A percentile compares a stretch with the other conserved stretches of the same genome.
Evolutionary conservation across 495 filamentous ascomycete genomes (phyloP).

Genomic region (Talaromyces trachyspermus): DNA sequence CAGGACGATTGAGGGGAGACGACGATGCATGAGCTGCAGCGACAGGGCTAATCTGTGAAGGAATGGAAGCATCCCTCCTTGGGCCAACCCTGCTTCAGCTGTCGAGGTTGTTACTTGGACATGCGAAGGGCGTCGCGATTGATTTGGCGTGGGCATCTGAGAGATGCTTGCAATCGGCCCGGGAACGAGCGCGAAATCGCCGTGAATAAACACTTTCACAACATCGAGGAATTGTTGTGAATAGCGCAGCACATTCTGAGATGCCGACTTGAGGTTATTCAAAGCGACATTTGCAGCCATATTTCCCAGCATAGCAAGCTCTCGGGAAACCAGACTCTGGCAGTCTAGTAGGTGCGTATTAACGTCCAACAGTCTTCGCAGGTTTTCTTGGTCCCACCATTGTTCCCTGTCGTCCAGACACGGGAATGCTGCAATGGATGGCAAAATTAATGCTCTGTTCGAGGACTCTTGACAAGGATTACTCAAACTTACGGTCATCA

Average conservation of each 20-base stretch:
- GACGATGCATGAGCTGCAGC: neutral
- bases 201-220: neutral
- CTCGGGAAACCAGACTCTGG: neutral
- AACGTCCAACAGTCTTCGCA: conserved; percentile 2
- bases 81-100: neutral
- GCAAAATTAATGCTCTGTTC: too few species aligned
- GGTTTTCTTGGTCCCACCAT: conserved; percentile 5
- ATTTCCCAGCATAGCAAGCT: conserved; percentile 4
- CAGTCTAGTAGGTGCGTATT: conserved; percentile 5
- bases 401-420: conserved; percentile 3
- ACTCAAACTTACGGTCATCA: neutral
- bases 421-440: neutral
- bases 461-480: neutral
- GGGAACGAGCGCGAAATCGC: neutral
- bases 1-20: neutral
- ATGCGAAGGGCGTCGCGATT: conserved; percentile 4
- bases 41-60: neutral
- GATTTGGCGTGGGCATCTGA: neutral
- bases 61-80: neutral
- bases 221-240: conserved; percentile 5
- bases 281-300: conserved; percentile 1
- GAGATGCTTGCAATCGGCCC: too few species aligned
- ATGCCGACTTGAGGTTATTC: conserved; percentile 4
- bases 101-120: neutral
- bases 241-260: neutral